These are phyloP conservation scores for Penicillium sp. DNA, from an alignment of 2,329 filamentous ascomycete genomes.

Conservation along the genomic window DNA sequence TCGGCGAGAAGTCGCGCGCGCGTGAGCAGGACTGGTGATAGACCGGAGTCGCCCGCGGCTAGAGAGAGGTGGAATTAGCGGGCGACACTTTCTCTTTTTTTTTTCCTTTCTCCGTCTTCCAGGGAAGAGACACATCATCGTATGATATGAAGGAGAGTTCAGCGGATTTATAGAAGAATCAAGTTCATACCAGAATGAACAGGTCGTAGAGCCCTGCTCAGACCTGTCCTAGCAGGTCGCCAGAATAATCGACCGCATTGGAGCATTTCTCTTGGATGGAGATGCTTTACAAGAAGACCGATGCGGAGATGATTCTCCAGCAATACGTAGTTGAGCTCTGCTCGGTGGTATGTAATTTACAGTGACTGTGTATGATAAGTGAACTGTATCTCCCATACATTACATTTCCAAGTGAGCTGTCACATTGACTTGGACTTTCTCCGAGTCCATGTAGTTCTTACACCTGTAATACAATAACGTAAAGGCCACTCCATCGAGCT, in stretches of 20 bases:
- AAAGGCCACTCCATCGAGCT: slow-evolving; percentile 29
- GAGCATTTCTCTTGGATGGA: slow-evolving; percentile 16
- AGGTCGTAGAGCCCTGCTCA: slow-evolving; percentile 21
- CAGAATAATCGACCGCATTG: slow-evolving; percentile 45
- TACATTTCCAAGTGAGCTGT: too few relatives aligned
- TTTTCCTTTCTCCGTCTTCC: too few relatives aligned
- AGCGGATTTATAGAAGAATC: not conserved
- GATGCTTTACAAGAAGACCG: not conserved
- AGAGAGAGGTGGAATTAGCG: slow-evolving; percentile 11
- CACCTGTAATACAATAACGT: slow-evolving; percentile 18
- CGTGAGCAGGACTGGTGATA: slow-evolving; percentile 52
- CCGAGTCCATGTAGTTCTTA: too few relatives aligned
- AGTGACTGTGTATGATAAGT: too few relatives aligned
- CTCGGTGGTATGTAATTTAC: slow-evolving; percentile 9
- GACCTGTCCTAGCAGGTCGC: slow-evolving; percentile 31
- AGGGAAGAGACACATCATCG: too few relatives aligned
- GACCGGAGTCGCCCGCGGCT: slow-evolving; percentile 22
- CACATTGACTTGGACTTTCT: too few relatives aligned
- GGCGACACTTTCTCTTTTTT: not conserved
- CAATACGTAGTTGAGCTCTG: too few relatives aligned
- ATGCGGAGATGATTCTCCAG: not conserved
- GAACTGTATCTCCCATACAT: too few relatives aligned
- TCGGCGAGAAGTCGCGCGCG: slow-evolving; percentile 50
- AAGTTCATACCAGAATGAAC: slow-evolving; percentile 26
- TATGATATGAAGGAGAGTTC: not conserved